Conservation (phyloP, 2,329 filamentous ascomycete species). For the Aspergillus quadrilineatus region DNA sequence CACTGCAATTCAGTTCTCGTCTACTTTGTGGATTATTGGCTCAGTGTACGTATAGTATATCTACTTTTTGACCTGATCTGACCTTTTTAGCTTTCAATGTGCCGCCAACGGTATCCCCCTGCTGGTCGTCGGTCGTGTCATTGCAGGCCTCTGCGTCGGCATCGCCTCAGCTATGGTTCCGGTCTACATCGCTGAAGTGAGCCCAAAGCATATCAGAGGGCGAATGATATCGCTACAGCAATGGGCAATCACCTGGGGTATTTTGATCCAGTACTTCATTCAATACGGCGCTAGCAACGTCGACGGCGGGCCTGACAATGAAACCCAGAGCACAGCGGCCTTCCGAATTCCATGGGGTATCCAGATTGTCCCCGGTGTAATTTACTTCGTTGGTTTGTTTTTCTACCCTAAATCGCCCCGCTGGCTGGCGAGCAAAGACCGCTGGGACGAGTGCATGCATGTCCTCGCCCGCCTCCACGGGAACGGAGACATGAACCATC, state of each 20-base stretch:
- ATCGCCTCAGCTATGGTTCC: constrained; percentile 70
- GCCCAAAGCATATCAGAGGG: constrained; percentile 53
- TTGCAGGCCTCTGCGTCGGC: constrained; percentile 70
- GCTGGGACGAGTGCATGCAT: constrained; percentile 53
- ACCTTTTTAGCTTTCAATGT: constrained; percentile 53
- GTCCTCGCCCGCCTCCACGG: constrained; percentile 59
- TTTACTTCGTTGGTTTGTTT: constrained; percentile 56
- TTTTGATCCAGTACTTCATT: constrained; percentile 65
- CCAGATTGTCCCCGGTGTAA: constrained; percentile 59
- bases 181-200: constrained; percentile 68
- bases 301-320: constrained; percentile 46
- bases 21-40: constrained; percentile 47
- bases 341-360: constrained; percentile 65
- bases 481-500: constrained; percentile 61
- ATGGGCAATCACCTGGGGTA: constrained; percentile 70
- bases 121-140: constrained; percentile 67
- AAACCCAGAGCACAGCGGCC: constrained; percentile 55
- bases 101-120: constrained; percentile 66
- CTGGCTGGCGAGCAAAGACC: constrained; percentile 62
- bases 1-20: constrained; percentile 51
- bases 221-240: constrained; percentile 70
- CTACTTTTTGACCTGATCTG: constrained; percentile 10
- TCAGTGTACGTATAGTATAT: constrained; percentile 11
- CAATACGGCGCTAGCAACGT: constrained; percentile 46
- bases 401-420: constrained; percentile 57